Evolutionary conservation across 1,284 basidiomycete genomes (phyloP).

Genomic region (Porodaedalea pini): DNA sequence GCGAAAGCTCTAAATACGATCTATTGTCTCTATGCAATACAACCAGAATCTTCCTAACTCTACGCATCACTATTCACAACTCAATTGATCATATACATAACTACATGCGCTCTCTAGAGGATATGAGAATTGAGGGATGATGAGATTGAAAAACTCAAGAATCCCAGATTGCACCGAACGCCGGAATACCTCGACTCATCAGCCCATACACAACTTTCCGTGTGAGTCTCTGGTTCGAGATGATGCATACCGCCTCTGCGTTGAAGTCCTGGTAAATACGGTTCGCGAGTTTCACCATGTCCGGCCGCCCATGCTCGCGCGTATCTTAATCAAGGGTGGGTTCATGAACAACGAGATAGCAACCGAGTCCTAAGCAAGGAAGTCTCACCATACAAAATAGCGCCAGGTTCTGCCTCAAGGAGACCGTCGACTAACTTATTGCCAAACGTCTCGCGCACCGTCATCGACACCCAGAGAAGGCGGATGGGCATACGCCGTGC

Average conservation of each 20-base stretch:
- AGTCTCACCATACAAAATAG: conserved; percentile 28
- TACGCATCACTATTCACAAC: too few relatives aligned
- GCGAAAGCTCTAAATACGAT: too few relatives aligned
- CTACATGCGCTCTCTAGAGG: too few relatives aligned
- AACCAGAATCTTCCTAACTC: too few relatives aligned
- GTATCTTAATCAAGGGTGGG: conserved; percentile 25
- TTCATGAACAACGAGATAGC: neutral
- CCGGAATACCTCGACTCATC: conserved; percentile 37
- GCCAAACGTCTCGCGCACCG: conserved; percentile 35
- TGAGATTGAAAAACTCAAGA: conserved; percentile 26
- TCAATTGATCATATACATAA: too few relatives aligned
- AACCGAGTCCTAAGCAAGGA: neutral
- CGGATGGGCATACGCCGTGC: conserved; percentile 33
- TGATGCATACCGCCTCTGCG: conserved; percentile 38
- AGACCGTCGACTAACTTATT: conserved; percentile 33
- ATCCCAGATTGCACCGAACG: conserved; percentile 41
- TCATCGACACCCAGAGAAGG: conserved; percentile 37
- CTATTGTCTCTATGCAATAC: too few relatives aligned
- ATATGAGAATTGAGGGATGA: neutral
- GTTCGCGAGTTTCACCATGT: conserved; percentile 28
- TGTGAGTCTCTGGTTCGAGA: conserved; percentile 37
- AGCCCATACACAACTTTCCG: conserved; percentile 37
- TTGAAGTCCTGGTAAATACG: conserved; percentile 26
- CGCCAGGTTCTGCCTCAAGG: conserved; percentile 34
- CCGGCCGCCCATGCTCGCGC: conserved; percentile 34